phyloP scores from a whole-genome alignment of 345 rosid genomes.

The Moricandia arvensis region DNA sequence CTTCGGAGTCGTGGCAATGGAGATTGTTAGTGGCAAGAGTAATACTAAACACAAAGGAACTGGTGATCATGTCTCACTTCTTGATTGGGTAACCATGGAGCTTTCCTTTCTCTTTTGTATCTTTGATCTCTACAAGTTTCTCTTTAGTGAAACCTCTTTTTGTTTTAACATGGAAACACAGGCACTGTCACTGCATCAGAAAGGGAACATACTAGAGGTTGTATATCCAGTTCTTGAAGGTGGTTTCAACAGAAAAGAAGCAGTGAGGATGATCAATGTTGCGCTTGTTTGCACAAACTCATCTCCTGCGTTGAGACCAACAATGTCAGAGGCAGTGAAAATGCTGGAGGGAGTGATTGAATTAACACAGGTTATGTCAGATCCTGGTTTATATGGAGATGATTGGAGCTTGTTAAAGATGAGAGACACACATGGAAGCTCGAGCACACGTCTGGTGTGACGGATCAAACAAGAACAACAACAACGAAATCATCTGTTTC shows the following conservation, averaged over 20 bases:
- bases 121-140: neutral
- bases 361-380: neutral
- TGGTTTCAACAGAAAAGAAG: neutral
- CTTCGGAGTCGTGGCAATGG: slow-evolving; percentile 45
- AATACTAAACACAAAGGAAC: slow-evolving; percentile 16
- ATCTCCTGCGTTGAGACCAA: neutral
- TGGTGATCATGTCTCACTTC: slow-evolving; percentile 28
- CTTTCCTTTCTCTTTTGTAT: neutral
- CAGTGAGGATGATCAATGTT: neutral
- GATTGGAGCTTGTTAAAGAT: neutral
- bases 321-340: neutral
- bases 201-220: neutral
- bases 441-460: neutral
- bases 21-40: slow-evolving; percentile 42
- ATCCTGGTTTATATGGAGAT: neutral
- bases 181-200: neutral
- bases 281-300: neutral
- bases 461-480: neutral
- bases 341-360: neutral
- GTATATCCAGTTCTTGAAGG: neutral
- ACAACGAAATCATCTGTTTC: neutral
- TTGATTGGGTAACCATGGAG: slow-evolving; percentile 39
- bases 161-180: neutral
- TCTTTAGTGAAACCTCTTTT: neutral
- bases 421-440: neutral